These are phyloP conservation scores for Cyberlindnera bimundalis DNA, from an alignment of 805 yeast species.

Conservation along the genomic window DNA sequence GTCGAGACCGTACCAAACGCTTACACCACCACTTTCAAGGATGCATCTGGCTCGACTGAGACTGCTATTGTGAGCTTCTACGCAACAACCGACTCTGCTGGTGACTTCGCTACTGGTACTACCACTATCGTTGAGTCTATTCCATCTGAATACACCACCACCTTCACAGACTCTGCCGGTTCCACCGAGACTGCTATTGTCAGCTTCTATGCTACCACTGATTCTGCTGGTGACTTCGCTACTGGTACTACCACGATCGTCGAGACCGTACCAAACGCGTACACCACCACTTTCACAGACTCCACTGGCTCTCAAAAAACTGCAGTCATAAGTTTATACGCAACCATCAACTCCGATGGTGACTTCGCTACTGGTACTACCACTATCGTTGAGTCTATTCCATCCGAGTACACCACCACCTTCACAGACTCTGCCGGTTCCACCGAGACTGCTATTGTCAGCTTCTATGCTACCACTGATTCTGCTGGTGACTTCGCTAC, in stretches of 20 bases:
- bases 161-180: neutral
- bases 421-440: neutral
- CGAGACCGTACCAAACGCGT: conserved; percentile 2
- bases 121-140: neutral
- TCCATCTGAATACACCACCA: conserved; percentile 5
- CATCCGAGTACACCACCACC: conserved; percentile 4
- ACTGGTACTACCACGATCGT: conserved; percentile 4
- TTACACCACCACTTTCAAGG: too few species aligned
- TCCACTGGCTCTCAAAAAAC: neutral
- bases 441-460: conserved; percentile 4
- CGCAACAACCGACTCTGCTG: too few species aligned
- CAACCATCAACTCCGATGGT: neutral
- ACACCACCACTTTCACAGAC: conserved; percentile 1
- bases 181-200: conserved; percentile 6
- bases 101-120: too few species aligned
- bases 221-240: neutral
- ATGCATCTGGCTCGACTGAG: neutral
- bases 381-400: conserved; percentile 1
- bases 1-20: neutral
- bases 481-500: conserved; percentile 1
- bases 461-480: conserved; percentile 5
- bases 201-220: conserved; percentile 5
- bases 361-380: conserved; percentile 2
- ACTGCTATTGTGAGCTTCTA: too few species aligned
- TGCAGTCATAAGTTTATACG: neutral